Evolutionary conservation across 306 rosid genomes (phyloP), one percentile per base, ranked within the genome.

Genomic region (Pyrus pyrifolia): DNA sequence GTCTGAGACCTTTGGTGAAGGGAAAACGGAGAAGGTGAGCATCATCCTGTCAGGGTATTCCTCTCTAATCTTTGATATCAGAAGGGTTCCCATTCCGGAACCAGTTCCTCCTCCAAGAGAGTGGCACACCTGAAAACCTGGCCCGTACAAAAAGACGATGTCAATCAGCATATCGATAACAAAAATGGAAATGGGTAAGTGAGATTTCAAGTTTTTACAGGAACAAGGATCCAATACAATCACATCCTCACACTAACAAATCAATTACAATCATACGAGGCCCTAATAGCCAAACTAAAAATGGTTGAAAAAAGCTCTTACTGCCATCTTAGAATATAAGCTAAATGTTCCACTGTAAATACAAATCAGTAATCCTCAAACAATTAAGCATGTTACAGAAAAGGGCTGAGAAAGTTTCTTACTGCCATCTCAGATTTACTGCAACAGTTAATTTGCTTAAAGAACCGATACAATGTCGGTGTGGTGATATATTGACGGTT

Each of bases 1-100:
- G 87, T 93, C 98, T n/a, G 98, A 93, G 61, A 93, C 98, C 94
- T 93, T 93, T 6, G 98, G 98, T 66, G 98, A 93, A 61, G 98
- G 98, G 77, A 93, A 93, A 67, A 93, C 98, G 0, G 98, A 93
- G 87, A 93, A 90, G 27, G 98, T 91, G 42, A 93, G 94, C 98
- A 93, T 89, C 98, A 93, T 93, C 72, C 98, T 85, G 75, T 93
- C 98, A 1, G 98, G 98, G 57, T 89, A 93, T 77, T 93, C 98
- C 86, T 93, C 96, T 83, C 98, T 89, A 35, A 93, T 91, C 91
- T 93, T 93, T 4, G 98, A 91, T 76, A 93, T 93, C 71, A 93
- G 83, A 17, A 93, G 83, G 61, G 98, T 93, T 77, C 96, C 96
- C 98, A 93, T 93, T 68, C 98, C 98, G 55, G 98, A 93, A 66